Conservation (phyloP, 306 rosid species). For the Lotus japonicus region DNA sequence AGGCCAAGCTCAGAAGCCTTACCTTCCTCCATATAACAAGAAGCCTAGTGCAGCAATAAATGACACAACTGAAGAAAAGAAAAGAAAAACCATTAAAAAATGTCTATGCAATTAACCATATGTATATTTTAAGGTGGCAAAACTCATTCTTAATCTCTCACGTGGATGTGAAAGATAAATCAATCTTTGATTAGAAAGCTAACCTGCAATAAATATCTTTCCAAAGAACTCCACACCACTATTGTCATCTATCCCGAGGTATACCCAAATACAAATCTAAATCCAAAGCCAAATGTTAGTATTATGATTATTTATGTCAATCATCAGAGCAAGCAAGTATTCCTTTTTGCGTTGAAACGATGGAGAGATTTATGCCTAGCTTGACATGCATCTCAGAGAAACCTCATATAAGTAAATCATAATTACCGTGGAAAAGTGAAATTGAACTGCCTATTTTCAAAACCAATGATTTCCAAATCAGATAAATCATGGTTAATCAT, state of each 20-base stretch:
- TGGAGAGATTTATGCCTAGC: no score
- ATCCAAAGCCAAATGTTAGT: conserved; percentile 19
- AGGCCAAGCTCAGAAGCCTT: conserved; percentile 30
- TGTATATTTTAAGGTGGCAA: conserved; percentile 2
- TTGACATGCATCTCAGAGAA: neutral
- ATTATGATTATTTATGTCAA: conserved; percentile 5
- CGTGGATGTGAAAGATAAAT: conserved; percentile 1
- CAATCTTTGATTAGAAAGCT: conserved; percentile 20
- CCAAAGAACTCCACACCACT: conserved; percentile 55
- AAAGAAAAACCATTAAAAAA: neutral
- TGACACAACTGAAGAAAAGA: conserved; percentile 56
- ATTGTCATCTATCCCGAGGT: conserved; percentile 68
- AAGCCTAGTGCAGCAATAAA: conserved; percentile 88
- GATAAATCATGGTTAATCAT: neutral
- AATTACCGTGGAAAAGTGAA: neutral
- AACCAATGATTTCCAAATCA: no score
- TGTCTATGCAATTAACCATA: neutral
- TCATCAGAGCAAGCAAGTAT: neutral
- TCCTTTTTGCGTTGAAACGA: no score
- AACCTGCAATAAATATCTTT: conserved; percentile 87
- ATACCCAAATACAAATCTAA: conserved; percentile 86
- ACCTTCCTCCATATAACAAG: conserved; percentile 97
- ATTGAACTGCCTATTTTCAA: no score
- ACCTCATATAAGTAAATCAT: neutral
- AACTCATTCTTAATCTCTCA: conserved; percentile 14